A percentile compares a stretch with the other conserved stretches of the same genome.
Conservation (phyloP, 176 grass and related monocot genomes). For the Zoysia japonica region DNA sequence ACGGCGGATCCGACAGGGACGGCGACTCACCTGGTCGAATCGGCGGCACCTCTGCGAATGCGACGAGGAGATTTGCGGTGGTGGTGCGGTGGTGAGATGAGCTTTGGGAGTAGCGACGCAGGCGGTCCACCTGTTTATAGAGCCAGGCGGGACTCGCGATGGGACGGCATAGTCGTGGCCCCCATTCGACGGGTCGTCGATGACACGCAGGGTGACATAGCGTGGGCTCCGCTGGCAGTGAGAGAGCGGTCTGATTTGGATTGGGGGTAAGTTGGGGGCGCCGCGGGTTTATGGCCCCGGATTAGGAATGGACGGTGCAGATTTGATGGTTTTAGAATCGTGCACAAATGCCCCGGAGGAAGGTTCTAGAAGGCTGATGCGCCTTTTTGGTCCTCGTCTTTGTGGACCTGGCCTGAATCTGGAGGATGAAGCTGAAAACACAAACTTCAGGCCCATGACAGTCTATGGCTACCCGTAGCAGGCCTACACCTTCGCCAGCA, state of each 20-base stretch:
- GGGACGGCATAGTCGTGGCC: constrained; percentile 27
- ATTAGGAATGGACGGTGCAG: constrained; percentile 31
- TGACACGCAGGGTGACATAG: not conserved
- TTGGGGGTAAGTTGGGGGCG: constrained; percentile 4
- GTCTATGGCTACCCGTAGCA: too few relatives aligned
- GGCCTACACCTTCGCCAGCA: too few relatives aligned
- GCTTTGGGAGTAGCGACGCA: constrained; percentile 16
- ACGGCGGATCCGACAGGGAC: constrained; percentile 12
- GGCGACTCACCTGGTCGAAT: constrained; percentile 42
- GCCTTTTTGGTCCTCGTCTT: not conserved
- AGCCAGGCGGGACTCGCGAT: not conserved
- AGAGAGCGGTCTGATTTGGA: not conserved
- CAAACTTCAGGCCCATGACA: too few relatives aligned
- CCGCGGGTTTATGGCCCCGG: constrained; percentile 34
- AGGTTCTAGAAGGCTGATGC: constrained; percentile 17
- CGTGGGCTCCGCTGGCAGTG: not conserved
- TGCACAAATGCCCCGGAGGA: not conserved
- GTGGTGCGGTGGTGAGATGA: not conserved
- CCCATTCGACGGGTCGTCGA: rapidly evolving
- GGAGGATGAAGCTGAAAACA: too few relatives aligned
- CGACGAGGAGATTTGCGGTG: constrained; percentile 1
- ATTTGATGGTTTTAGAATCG: constrained; percentile 37
- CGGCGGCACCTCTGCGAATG: constrained; percentile 14
- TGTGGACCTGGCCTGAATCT: not conserved
- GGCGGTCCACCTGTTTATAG: constrained; percentile 26